A percentile compares a stretch with the other conserved stretches of the same genome.
Evolutionary conservation across 2,329 filamentous ascomycete species (phyloP).

Genomic region (Neofusicoccum parvum): DNA sequence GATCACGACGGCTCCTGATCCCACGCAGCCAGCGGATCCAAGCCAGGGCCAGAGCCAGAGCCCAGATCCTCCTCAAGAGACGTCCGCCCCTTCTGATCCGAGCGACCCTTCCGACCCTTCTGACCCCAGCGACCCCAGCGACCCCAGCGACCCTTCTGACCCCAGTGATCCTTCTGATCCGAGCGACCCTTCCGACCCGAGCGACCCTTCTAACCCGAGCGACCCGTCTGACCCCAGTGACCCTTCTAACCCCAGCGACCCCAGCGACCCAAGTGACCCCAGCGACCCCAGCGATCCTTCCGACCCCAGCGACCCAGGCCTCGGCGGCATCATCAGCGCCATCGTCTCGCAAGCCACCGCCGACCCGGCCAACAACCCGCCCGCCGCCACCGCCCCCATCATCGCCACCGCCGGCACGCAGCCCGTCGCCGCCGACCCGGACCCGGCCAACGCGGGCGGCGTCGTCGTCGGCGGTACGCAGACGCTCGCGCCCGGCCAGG

Average conservation of each 20-base stretch:
- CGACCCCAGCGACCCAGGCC: neutral
- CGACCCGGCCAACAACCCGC: neutral
- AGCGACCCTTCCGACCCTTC: neutral
- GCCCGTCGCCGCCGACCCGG: neutral
- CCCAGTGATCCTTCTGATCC: neutral
- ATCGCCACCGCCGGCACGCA: neutral
- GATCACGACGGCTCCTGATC: neutral
- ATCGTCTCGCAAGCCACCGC: neutral
- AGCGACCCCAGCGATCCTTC: neutral
- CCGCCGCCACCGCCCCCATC: too few relatives aligned
- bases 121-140: neutral
- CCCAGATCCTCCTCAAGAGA: neutral
- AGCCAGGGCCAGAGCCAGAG: neutral
- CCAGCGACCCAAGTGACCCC: neutral
- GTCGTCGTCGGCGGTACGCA: slow-evolving; percentile 28
- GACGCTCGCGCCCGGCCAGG: slow-evolving; percentile 35
- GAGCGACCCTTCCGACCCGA: neutral
- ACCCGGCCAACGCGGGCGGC: neutral
- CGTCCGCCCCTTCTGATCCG: neutral
- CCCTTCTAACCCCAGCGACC: neutral
- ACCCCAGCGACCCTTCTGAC: neutral
- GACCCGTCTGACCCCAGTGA: neutral
- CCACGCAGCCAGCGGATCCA: neutral
- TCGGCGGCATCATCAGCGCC: slow-evolving; percentile 9
- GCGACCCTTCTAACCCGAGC: neutral